Conservation (phyloP, 805 yeast genomes). For the Wickerhamiella musiphila region DNA sequence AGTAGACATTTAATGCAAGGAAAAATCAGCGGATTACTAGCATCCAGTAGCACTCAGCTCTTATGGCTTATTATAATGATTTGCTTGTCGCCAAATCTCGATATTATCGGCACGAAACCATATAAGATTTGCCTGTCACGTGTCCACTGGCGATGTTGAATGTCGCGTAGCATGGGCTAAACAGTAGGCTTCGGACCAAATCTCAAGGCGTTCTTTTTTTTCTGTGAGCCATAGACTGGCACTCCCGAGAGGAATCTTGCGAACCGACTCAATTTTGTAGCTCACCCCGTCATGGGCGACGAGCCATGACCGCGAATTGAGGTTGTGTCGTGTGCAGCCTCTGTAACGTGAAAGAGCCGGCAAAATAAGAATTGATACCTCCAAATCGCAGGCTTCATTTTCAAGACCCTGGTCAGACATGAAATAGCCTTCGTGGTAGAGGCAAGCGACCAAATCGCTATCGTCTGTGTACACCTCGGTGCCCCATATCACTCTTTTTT, state of each 20-base stretch:
- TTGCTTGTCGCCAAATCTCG: no score
- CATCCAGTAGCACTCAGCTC: no score
- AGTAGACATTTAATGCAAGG: no score
- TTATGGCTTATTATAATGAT: no score
- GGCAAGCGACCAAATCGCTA: constrained; percentile 59
- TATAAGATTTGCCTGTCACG: no score
- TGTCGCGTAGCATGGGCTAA: no score
- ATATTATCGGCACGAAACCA: no score
- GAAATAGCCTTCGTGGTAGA: constrained; percentile 60
- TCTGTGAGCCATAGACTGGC: no score
- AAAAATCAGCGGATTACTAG: no score
- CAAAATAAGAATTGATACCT: constrained; percentile 42
- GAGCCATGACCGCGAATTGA: constrained; percentile 63
- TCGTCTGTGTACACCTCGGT: constrained; percentile 88
- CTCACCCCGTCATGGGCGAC: constrained; percentile 67
- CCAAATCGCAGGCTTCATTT: constrained; percentile 30
- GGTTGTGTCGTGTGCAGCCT: constrained; percentile 50
- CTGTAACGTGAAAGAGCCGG: constrained; percentile 51
- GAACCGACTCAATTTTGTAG: constrained; percentile 38
- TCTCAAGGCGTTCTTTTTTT: constrained; percentile 22
- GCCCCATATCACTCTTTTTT: constrained; percentile 64
- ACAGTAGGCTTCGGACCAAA: constrained; percentile 13
- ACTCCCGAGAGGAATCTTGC: constrained; percentile 19
- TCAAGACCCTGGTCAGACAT: constrained; percentile 17
- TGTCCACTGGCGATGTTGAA: no score